Percentiles rank a stretch among this genome's conserved stretches.
These are phyloP conservation scores for Penicillium palitans DNA, from an alignment of 2,329 filamentous ascomycete species.

Conservation along the genomic window DNA sequence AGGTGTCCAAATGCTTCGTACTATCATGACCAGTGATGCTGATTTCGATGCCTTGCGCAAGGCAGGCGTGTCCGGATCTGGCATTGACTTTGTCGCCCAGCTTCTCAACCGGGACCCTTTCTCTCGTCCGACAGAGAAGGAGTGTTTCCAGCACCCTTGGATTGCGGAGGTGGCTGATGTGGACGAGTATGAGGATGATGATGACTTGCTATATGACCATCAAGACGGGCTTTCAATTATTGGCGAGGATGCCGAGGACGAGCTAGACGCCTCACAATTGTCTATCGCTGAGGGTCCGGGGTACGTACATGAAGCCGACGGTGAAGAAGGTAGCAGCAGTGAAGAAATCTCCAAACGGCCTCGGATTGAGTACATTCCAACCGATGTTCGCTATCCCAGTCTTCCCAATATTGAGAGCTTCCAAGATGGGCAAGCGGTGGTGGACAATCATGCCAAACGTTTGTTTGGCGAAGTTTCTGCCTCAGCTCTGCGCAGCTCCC, in stretches of 20 bases:
- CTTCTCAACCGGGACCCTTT: slow-evolving; percentile 83
- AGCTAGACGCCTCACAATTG: slow-evolving; percentile 61
- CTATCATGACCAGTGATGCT: slow-evolving; percentile 77
- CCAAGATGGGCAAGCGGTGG: slow-evolving; percentile 27
- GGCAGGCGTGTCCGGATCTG: slow-evolving; percentile 61
- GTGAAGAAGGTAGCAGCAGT: slow-evolving; percentile 36
- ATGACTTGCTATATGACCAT: slow-evolving; percentile 53
- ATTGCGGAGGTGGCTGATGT: slow-evolving; percentile 57
- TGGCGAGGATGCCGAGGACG: slow-evolving; percentile 42
- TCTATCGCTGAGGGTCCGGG: slow-evolving; percentile 56
- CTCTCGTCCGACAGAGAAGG: slow-evolving; percentile 69
- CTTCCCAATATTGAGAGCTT: slow-evolving; percentile 44
- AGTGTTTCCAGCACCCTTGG: slow-evolving; percentile 75
- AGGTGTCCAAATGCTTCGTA: slow-evolving; percentile 73
- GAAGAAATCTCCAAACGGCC: slow-evolving; percentile 40
- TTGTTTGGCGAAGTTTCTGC: slow-evolving; percentile 63
- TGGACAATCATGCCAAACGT: slow-evolving; percentile 40
- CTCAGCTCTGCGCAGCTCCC: slow-evolving; percentile 56
- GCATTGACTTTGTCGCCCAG: slow-evolving; percentile 71
- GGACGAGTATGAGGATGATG: slow-evolving; percentile 64
- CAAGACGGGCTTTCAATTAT: slow-evolving; percentile 37
- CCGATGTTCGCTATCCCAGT: slow-evolving; percentile 44
- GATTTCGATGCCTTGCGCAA: slow-evolving; percentile 64
- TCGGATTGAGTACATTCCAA: slow-evolving; percentile 33
- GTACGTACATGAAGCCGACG: slow-evolving; percentile 29